These are phyloP conservation scores for Uronychia setigera DNA, from an alignment of 73 alveolate genomes.

Conservation along the genomic window DNA sequence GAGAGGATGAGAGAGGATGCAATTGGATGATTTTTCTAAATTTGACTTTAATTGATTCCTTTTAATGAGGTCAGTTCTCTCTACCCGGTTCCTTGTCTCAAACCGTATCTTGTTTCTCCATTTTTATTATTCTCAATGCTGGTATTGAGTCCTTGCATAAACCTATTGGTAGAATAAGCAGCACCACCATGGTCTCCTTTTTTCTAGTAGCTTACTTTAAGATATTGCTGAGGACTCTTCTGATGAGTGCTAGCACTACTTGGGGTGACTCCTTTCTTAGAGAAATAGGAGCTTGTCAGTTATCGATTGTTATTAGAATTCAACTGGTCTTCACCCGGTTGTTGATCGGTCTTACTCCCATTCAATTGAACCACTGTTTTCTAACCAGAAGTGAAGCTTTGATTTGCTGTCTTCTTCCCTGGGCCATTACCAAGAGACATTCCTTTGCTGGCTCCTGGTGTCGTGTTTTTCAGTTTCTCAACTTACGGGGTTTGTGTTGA, in stretches of 20 bases:
- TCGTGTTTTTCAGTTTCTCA: not conserved
- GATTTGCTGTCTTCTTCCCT: not conserved
- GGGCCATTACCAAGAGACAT: not conserved
- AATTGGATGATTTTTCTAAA: too few species aligned
- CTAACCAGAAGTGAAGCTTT: not conserved
- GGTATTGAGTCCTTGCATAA: not conserved
- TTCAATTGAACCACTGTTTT: not conserved
- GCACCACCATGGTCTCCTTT: not conserved
- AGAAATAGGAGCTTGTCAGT: not conserved
- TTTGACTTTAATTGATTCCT: not conserved
- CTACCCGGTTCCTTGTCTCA: not conserved
- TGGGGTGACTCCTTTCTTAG: not conserved
- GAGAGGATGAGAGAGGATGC: not conserved
- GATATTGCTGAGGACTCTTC: not conserved
- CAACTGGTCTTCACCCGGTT: not conserved
- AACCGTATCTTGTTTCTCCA: not conserved
- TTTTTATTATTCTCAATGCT: not conserved
- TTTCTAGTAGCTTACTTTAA: not conserved
- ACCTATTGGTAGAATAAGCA: too few species aligned
- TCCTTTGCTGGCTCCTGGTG: not conserved
- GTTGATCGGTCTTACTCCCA: not conserved
- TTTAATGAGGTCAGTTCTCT: not conserved
- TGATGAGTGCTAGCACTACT: not conserved
- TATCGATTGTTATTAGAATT: not conserved
- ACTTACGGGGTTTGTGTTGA: not conserved